Evolutionary conservation across 768 basidiomycete species (phyloP).

Genomic region (Lactarius indigo): DNA sequence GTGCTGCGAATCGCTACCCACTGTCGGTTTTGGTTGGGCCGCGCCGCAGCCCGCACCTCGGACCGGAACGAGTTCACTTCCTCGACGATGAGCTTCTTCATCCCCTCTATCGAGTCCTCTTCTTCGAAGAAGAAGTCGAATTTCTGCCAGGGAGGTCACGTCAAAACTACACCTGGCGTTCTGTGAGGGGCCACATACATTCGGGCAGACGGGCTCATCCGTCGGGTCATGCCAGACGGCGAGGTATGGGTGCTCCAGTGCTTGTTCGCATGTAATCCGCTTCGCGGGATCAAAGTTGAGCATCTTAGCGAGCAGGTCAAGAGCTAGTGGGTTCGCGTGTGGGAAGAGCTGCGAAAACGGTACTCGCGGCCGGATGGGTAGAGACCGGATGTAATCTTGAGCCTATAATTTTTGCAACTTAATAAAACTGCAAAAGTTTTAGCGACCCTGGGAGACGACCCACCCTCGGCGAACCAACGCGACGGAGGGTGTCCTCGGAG

Average conservation of each 20-base stretch:
- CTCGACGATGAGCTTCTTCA: constrained; percentile 92
- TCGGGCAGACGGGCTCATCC: constrained; percentile 84
- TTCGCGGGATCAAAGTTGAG: constrained; percentile 95
- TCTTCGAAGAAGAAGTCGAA: constrained; percentile 97
- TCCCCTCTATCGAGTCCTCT: constrained; percentile 95
- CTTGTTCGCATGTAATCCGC: constrained; percentile 94
- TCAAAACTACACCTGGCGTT: not conserved
- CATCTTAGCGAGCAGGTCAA: constrained; percentile 88
- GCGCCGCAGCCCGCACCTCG: constrained; percentile 74
- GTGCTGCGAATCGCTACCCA: constrained; percentile 32
- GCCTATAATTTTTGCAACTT: constrained; percentile 47
- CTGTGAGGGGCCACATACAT: constrained; percentile 43
- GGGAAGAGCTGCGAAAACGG: constrained; percentile 92
- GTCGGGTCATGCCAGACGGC: constrained; percentile 98
- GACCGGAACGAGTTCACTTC: constrained; percentile 89
- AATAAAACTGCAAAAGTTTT: not conserved
- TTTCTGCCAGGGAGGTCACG: constrained; percentile 44
- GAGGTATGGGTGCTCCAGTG: constrained; percentile 90
- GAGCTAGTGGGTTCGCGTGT: constrained; percentile 87
- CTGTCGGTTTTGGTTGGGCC: constrained; percentile 73
- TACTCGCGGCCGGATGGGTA: constrained; percentile 95
- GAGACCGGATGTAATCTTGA: constrained; percentile 96
- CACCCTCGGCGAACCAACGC: constrained; percentile 93
- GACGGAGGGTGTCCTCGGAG: constrained; percentile 91
- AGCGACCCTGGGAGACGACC: constrained; percentile 28